These are phyloP conservation scores for Nannochloropsis gaditana DNA, from an alignment of 108 stramenopile species.

Conservation along the genomic window DNA sequence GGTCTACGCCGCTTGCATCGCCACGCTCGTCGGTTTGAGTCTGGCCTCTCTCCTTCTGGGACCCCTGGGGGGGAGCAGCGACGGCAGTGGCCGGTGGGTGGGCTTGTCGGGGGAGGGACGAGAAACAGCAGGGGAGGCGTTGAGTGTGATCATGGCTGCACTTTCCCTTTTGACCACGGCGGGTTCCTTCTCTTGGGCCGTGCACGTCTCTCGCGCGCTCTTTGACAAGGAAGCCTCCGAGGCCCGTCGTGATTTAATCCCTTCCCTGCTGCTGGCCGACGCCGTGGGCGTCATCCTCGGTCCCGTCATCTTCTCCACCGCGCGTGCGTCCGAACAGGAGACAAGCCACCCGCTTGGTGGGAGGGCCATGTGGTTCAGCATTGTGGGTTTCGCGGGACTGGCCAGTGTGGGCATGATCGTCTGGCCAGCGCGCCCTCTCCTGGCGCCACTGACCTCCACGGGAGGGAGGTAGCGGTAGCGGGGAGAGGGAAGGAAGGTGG, in stretches of 20 bases:
- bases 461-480: neutral
- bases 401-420: neutral
- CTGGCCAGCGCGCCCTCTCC: neutral
- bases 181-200: neutral
- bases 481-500: neutral
- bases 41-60: neutral
- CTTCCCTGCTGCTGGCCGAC: neutral
- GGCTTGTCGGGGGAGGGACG: neutral
- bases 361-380: neutral
- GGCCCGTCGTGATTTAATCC: neutral
- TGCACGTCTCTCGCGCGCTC: neutral
- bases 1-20: neutral
- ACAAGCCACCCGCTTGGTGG: neutral
- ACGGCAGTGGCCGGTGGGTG: neutral
- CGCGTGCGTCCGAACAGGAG: neutral
- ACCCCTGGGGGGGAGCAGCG: neutral
- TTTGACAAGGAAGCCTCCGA: neutral
- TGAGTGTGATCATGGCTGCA: neutral
- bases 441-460: neutral
- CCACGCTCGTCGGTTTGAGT: neutral
- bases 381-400: neutral
- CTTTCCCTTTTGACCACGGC: neutral
- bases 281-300: neutral
- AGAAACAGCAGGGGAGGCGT: neutral
- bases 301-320: neutral